These are phyloP conservation scores for Rhizopogon vesiculosus DNA, from an alignment of 768 basidiomycete species.

Conservation along the genomic window DNA sequence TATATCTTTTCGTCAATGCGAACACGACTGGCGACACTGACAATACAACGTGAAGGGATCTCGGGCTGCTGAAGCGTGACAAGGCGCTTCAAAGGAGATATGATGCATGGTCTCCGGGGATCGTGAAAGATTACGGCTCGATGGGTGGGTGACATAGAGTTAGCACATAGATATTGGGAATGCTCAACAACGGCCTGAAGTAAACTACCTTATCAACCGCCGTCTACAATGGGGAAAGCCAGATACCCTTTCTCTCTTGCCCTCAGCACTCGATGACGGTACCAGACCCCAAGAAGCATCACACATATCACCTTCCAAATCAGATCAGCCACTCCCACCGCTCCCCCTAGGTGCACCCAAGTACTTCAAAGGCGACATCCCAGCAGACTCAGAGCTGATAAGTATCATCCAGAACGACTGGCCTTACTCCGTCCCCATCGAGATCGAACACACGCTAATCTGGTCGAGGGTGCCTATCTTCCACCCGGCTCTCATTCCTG, in stretches of 20 bases:
- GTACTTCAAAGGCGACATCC: constrained; percentile 66
- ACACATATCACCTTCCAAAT: not conserved
- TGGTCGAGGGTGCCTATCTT: constrained; percentile 77
- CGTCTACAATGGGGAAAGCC: constrained; percentile 75
- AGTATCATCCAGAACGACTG: constrained; percentile 82
- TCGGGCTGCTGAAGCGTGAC: constrained; percentile 77
- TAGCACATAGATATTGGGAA: not conserved
- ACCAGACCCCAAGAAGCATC: not conserved
- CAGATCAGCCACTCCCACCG: constrained; percentile 17
- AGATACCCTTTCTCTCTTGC: constrained; percentile 59
- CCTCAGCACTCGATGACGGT: constrained; percentile 41
- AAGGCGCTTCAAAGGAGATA: constrained; percentile 66
- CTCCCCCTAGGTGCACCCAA: constrained; percentile 36
- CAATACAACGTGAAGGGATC: constrained; percentile 45
- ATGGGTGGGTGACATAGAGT: constrained; percentile 41
- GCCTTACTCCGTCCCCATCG: constrained; percentile 83
- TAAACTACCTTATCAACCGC: constrained; percentile 64
- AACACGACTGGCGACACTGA: not conserved
- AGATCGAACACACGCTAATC: constrained; percentile 70
- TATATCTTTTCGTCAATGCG: constrained; percentile 22
- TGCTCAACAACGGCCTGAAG: constrained; percentile 29
- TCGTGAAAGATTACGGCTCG: constrained; percentile 60
- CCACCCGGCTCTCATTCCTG: constrained; percentile 50
- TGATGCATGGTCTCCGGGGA: constrained; percentile 47
- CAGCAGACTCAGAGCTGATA: constrained; percentile 42